Conservation (phyloP, 768 basidiomycete species). For the Peribolospora baueri region DNA sequence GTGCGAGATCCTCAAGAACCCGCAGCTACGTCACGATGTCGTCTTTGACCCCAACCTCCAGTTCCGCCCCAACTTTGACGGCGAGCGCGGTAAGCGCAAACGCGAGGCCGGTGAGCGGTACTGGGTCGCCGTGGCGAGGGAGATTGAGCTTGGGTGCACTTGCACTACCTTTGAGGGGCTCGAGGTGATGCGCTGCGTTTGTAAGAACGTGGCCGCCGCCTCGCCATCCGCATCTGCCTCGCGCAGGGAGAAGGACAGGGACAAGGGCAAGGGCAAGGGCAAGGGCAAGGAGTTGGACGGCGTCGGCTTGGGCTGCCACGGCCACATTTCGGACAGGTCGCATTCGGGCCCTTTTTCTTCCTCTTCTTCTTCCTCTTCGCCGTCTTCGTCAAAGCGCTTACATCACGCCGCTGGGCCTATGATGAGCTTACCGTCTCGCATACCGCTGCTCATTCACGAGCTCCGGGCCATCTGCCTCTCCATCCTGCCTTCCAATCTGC, state of each 20-base stretch:
- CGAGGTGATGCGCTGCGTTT: slow-evolving; percentile 22
- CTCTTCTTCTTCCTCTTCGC: too few relatives aligned
- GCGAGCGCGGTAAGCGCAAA: slow-evolving; percentile 35
- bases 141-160: slow-evolving; percentile 58
- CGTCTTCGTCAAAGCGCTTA: too few relatives aligned
- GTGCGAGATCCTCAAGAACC: slow-evolving; percentile 60
- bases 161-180: slow-evolving; percentile 48
- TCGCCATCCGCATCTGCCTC: background rate
- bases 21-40: slow-evolving; percentile 40
- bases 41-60: slow-evolving; percentile 16
- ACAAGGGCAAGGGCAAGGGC: too few relatives aligned
- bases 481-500: slow-evolving; percentile 13
- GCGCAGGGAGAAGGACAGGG: background rate
- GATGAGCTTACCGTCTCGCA: slow-evolving; percentile 37
- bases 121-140: slow-evolving; percentile 56
- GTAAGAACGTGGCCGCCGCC: slow-evolving; percentile 12
- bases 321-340: background rate
- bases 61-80: slow-evolving; percentile 18
- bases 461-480: slow-evolving; percentile 50
- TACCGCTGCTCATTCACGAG: slow-evolving; percentile 42
- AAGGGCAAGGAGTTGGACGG: slow-evolving; percentile 17
- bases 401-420: too few relatives aligned
- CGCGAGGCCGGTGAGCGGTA: slow-evolving; percentile 49
- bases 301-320: slow-evolving; percentile 5
- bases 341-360: too few relatives aligned